Evolutionary conservation across 2,329 filamentous ascomycete genomes (phyloP), one percentile per base, ranked within the genome.

Genomic region (Aureobasidium sp.): DNA sequence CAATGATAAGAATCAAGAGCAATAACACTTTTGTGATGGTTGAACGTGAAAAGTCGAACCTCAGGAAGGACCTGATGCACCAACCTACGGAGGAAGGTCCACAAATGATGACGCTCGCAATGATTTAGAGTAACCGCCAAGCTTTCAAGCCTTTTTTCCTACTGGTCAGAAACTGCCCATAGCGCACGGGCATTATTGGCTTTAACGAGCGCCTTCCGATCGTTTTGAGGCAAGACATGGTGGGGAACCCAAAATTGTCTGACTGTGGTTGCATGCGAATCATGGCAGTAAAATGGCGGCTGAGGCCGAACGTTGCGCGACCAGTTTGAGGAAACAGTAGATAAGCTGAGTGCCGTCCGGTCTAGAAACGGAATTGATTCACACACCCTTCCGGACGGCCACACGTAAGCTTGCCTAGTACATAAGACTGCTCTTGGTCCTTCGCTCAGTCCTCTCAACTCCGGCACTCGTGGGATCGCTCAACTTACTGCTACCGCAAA

Each of bases 381-480:
- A 29, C 15, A 29, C 27, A 41, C 42, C 22, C 53, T 57, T 44
- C 29, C 31, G 39, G n/a, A 58, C 55, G 2, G 34, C 55, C 55
- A 58, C 55, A 58, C 55, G 55, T 58, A 58, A 58, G 55, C 55
- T 3, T 27, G 39, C 31, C 51, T 55, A 17, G 41, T 41, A 55
- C n/a, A 42, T 55, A 41, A 55, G 14, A 41, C 36, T 25, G 51
- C 51, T 22, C 17, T 52, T 29, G 22, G 20, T 42, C 51, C 51
- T 42, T 12, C 49, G 29, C 34, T 36, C 31, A 39, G 17, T 11
- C 39, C 22, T 17, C 27, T 44, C 25, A 14, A 29, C 36, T 55
- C 17, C 11, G 3, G n/a, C 15, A 29, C 22, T 34, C 36, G 4
- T 39, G 31, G 11, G 31, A 34, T 34, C 31, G 31, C 31, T 12